Evolutionary conservation across 495 filamentous ascomycete genomes (phyloP).

Genomic region (Hypoxylon lienhwacheense): DNA sequence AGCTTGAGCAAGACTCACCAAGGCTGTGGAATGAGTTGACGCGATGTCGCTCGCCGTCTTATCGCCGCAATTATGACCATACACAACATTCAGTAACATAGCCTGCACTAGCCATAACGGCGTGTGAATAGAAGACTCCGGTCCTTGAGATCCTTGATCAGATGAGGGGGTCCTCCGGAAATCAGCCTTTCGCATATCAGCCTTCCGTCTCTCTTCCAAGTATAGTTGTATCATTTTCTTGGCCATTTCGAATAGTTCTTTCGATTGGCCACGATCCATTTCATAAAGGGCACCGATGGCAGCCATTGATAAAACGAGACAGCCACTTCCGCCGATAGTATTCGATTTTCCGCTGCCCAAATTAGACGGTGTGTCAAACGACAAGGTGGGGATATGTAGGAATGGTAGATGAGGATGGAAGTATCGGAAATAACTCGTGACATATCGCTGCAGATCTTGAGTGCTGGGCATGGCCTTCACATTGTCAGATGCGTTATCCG

Average conservation of each 20-base stretch:
- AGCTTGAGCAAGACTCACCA: constrained; percentile 88
- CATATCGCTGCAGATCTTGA: constrained; percentile 88
- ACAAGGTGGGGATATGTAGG: constrained; percentile 86
- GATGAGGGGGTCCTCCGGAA: constrained; percentile 60
- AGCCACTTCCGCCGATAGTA: constrained; percentile 80
- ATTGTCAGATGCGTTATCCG: constrained; percentile 55
- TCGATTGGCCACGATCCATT: constrained; percentile 73
- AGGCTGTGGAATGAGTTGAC: constrained; percentile 83
- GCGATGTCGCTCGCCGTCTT: constrained; percentile 89
- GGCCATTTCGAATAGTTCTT: constrained; percentile 87
- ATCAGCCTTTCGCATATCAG: constrained; percentile 79
- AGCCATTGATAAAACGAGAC: constrained; percentile 91
- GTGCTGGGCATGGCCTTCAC: constrained; percentile 71
- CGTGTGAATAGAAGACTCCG: constrained; percentile 74
- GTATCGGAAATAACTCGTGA: constrained; percentile 87
- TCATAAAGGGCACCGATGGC: constrained; percentile 96
- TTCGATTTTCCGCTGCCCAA: constrained; percentile 63
- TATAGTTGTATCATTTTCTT: constrained; percentile 95
- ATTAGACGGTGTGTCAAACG: constrained; percentile 79
- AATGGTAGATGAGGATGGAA: constrained; percentile 96
- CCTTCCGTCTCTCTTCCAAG: constrained; percentile 89
- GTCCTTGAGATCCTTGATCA: constrained; percentile 51
- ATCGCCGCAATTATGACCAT: constrained; percentile 93
- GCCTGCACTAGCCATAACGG: constrained; percentile 98
- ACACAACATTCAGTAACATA: constrained; percentile 95